Conservation (phyloP, 2,329 filamentous ascomycete genomes). For the Paraconiothyrium sp. region DNA sequence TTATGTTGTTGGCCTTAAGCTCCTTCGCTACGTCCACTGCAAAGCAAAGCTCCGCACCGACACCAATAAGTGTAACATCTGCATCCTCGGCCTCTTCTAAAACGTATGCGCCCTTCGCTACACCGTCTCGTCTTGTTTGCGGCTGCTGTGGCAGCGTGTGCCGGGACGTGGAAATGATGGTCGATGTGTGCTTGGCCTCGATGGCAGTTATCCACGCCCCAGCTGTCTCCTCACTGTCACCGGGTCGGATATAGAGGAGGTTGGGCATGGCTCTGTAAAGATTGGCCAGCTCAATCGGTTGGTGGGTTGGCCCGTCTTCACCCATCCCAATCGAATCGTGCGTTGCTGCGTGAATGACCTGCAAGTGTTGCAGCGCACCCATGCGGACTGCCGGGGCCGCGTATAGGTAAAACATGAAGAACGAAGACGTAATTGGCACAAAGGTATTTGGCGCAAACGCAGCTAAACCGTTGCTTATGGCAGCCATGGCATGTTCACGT, state of each 20-base stretch:
- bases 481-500: slow-evolving; percentile 51
- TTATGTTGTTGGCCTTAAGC: slow-evolving; percentile 52
- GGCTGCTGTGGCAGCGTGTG: slow-evolving; percentile 55
- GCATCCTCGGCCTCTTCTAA: slow-evolving; percentile 55
- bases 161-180: slow-evolving; percentile 61
- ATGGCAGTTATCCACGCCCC: slow-evolving; percentile 65
- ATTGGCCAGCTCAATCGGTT: slow-evolving; percentile 66
- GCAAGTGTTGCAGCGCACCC: slow-evolving; percentile 66
- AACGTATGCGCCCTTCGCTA: slow-evolving; percentile 58
- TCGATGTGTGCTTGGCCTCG: slow-evolving; percentile 53
- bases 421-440: slow-evolving; percentile 62
- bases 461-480: slow-evolving; percentile 63
- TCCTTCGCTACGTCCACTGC: slow-evolving; percentile 55
- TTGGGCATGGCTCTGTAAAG: slow-evolving; percentile 72
- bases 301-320: slow-evolving; percentile 70
- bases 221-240: slow-evolving; percentile 66
- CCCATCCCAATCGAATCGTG: slow-evolving; percentile 67
- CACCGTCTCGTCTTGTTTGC: slow-evolving; percentile 52
- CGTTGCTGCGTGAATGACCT: slow-evolving; percentile 68
- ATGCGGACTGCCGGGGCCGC: slow-evolving; percentile 68
- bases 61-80: slow-evolving; percentile 61
- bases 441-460: slow-evolving; percentile 58
- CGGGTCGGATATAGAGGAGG: slow-evolving; percentile 67
- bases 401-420: slow-evolving; percentile 72
- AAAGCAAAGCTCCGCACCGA: slow-evolving; percentile 61